A percentile compares a stretch with the other conserved stretches of the same genome.
These are phyloP conservation scores for Calycina herbarum DNA, from an alignment of 2,329 filamentous ascomycete genomes.

Conservation along the genomic window DNA sequence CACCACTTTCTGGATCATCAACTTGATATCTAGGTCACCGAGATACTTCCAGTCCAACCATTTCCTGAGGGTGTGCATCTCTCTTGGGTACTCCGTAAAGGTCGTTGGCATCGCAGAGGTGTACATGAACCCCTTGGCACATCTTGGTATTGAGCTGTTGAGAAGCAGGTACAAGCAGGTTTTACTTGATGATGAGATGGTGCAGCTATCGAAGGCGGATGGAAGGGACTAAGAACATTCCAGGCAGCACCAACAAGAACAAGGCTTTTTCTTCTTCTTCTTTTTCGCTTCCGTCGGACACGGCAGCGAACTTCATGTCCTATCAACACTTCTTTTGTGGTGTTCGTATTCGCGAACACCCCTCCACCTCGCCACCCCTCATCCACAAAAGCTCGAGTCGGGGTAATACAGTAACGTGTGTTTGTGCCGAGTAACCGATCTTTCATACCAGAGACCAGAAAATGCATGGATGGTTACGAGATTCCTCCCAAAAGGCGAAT, in stretches of 20 bases:
- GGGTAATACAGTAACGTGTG: background rate
- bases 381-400: background rate
- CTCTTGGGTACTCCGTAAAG: no score
- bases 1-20: no score
- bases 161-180: constrained; percentile 14
- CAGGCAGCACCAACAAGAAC: constrained; percentile 5
- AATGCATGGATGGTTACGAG: no score
- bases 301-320: background rate
- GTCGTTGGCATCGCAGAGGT: background rate
- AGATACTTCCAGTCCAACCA: background rate
- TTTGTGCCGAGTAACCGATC: background rate
- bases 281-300: background rate
- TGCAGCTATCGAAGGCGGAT: constrained; percentile 8
- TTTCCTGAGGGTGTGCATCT: background rate
- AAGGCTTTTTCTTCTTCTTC: background rate
- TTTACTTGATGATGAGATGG: background rate
- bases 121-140: constrained; percentile 2
- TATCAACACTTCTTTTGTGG: background rate
- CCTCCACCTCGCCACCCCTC: background rate
- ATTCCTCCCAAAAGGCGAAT: background rate
- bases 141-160: constrained; percentile 11
- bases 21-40: background rate
- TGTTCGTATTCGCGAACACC: no score
- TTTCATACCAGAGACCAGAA: no score
- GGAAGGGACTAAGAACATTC: constrained; percentile 14